Evolutionary conservation across 306 rosid genomes (phyloP).

Genomic region (Glycine tomentella): DNA sequence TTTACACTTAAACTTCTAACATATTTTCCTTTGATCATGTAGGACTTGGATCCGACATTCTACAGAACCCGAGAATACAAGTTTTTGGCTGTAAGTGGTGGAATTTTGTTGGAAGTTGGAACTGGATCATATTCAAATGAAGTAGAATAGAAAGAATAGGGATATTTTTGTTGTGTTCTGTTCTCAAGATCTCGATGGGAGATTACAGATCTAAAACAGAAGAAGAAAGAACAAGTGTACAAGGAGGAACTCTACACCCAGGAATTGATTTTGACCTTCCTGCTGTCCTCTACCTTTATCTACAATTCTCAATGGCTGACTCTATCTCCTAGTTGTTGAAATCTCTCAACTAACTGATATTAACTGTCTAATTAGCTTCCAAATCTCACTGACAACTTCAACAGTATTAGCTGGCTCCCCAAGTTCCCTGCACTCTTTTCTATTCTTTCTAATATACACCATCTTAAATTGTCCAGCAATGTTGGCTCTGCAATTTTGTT

Average conservation of each 20-base stretch:
- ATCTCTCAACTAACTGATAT: too few relatives aligned
- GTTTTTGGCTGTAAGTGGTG: conserved; percentile 59
- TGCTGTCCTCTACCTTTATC: too few relatives aligned
- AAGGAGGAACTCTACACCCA: not conserved
- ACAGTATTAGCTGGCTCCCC: not conserved
- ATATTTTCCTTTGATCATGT: conserved; percentile 33
- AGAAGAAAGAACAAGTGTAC: not conserved
- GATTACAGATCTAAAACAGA: not conserved
- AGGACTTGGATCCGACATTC: conserved; percentile 71
- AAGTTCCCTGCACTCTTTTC: not conserved
- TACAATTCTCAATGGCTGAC: too few relatives aligned
- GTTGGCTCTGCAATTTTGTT: too few relatives aligned
- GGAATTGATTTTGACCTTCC: too few relatives aligned
- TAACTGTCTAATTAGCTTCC: too few relatives aligned
- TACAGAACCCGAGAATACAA: conserved; percentile 59
- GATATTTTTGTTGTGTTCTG: not conserved
- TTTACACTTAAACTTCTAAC: conserved; percentile 5
- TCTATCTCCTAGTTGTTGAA: too few relatives aligned
- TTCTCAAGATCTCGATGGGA: not conserved
- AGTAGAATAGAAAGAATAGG: not conserved
- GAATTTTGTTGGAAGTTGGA: conserved; percentile 1
- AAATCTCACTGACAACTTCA: too few relatives aligned
- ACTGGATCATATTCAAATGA: not conserved
- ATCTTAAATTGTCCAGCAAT: too few relatives aligned
- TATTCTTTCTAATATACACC: not conserved